Base-by-base conservation (phyloP, 2,329 filamentous ascomycete genomes). In the Neopestalotiopsis clavispora region DNA sequence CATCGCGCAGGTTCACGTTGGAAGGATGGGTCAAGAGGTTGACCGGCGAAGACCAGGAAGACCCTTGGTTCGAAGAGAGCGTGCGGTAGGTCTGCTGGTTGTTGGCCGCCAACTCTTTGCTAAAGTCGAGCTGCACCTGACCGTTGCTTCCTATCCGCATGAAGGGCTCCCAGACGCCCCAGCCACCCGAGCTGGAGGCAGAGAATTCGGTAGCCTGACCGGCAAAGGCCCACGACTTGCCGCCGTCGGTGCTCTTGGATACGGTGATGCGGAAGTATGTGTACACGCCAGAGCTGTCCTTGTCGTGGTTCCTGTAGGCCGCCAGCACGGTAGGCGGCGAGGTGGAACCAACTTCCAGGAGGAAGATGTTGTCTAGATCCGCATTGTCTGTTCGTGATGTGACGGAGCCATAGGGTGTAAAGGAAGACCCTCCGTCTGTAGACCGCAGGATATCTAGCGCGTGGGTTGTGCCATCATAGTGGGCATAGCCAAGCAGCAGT, bases 41-140 rank as follows among this genome's bases (percentile, higher is more conserved):
- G 14, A 59, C 70, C 0, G 81, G 78, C 4, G 66, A 59, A 4
- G 75, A 75, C 82, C 82, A 83, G 1, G 77, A 78, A 34, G 72
- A 73, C 2, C 81, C 82, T 1, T 76, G 76, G 61, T 84, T 78
- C 32, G 70, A 69, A 4, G 45, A 83, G 7, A 75, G 67, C 13
- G 79, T 77, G 13, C 79, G 75, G 80, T 83, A 83, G 4, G 81
- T 82, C 65, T 81, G 79, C 72, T 84, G 82, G 69, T 84, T 81
- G 63, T 81, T 76, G 6, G 72, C 76, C 5, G 80, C 80, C 60
- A 79, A 80, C 71, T 84, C 81, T 68, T 81, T 76, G 23, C 81
- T 82, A 71, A 79, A 84, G 2, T 78, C 80, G 66, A 83, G 70
- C 69, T 83, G 81, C 12, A 84, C 73, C 61, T 79, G 78, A 23